These are phyloP conservation scores for Actinomortierella wolfii DNA, from an alignment of 371 early-diverging fungal genomes.

Conservation along the genomic window DNA sequence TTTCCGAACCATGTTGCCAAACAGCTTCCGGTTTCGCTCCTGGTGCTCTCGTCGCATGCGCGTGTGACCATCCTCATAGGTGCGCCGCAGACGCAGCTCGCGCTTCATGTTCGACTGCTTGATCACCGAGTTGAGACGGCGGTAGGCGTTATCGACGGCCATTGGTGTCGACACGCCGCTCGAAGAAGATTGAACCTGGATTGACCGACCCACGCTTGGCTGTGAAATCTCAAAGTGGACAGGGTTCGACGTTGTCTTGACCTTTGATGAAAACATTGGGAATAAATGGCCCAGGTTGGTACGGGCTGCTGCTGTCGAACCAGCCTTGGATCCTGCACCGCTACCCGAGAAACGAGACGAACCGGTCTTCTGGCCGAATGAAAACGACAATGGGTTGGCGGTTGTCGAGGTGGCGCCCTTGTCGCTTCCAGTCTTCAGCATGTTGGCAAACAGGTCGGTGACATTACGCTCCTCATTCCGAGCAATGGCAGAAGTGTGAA, in stretches of 20 bases:
- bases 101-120: conserved; percentile 46
- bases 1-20: conserved; percentile 44
- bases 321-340: no score
- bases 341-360: no score
- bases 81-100: conserved; percentile 32
- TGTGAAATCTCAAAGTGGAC: conserved; percentile 36
- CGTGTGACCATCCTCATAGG: conserved; percentile 31
- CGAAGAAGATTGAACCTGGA: conserved; percentile 13
- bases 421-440: no score
- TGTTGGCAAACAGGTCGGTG: no score
- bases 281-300: not conserved
- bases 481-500: no score
- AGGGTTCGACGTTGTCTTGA: conserved; percentile 43
- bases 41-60: conserved; percentile 42
- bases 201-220: conserved; percentile 34
- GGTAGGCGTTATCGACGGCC: conserved; percentile 27
- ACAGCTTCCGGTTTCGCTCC: conserved; percentile 43
- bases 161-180: conserved; percentile 1
- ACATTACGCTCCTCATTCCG: no score
- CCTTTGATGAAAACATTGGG: conserved; percentile 2
- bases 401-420: no score
- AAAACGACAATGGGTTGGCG: no score
- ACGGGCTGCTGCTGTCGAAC: no score
- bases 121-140: conserved; percentile 20
- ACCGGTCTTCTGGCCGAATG: no score